Base-by-base conservation (phyloP, 2,329 filamentous ascomycete genomes). In the Microascus cirrosus region DNA sequence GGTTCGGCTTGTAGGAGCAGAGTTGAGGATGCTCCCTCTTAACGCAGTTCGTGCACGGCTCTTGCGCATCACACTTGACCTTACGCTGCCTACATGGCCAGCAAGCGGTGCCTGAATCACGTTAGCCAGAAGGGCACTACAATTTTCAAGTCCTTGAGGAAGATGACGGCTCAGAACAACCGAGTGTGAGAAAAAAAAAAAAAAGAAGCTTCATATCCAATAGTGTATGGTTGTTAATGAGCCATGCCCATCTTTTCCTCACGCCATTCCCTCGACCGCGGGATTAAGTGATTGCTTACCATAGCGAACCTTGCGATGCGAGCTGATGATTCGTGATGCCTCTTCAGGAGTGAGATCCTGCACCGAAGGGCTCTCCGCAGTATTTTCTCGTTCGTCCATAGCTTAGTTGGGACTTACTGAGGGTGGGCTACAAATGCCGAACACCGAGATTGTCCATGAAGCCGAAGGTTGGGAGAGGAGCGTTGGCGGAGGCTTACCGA, bases 51-150 rank as follows among this genome's bases (percentile, higher is more conserved):
- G 86, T 82, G 68, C 83, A 86, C 0, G 83, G 83, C 65, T 84
- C 78, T 67, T 85, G 82, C 68, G 85, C 86, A 71, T 86, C 83
- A 67, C 83, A 86, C 70, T 86, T 86, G 48, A 86, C 83, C 70
- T 86, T 86, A 62, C 83, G 77, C 68, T 86, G 83, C 53, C 83
- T 76, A 66, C 83, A 86, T 13, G 83, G 83, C 82, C 83, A 86
- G 65, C 83, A 86, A 4, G 81, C 81, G 50, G 81, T 84, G 59
- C 81, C 81, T 84, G 64, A 50, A 7, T 24, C 20, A 3, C 24
- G 54, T 54, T 54, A 13, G 18, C 58, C 62, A 59, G 50, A 53
- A 55, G 53, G 8, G 45, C 7, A 20, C n/a, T 42, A 5, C 36
- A 3, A 42, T 4, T 32, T n/a, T 32, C 28, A 32, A 32, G 28